Evolutionary conservation across 768 basidiomycete genomes (phyloP), one percentile per base, ranked within the genome.

Genomic region (Termitomyces sp.): DNA sequence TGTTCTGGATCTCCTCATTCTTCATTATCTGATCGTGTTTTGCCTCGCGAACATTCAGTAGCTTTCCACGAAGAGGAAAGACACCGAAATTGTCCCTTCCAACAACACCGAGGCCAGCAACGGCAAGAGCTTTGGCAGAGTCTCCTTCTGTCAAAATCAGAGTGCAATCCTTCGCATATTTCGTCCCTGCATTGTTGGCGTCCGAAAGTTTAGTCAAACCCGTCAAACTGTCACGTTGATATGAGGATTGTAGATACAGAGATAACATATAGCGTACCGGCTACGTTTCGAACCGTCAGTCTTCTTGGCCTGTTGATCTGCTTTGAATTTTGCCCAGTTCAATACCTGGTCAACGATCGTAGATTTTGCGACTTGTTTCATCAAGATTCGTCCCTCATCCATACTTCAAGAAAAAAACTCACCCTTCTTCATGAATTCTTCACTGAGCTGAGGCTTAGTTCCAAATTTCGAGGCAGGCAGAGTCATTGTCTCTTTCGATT

Each of bases 71-170:
- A 45, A 99, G 79, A 0, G 97, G 97, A 74, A 99, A 99, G 38
- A 99, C 97, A 42, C 97, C 97, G 60, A 93, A 99, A 68, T 94
- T 85, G 71, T 99, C 95, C 59, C 97, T 88, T 5, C 97, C 97
- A 56, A 98, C 94, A 29, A 98, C 95, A 55, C 86, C 84, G 34
- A 99, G 83, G 48, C 97, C 97, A 46, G 95, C 94, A 27, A 98
- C 87, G 10, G 97, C 97, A 38, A 99, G 80, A 6, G 95, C 87
- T 70, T 98, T 98, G 78, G 97, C 97, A 23, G 97, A 98, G 75
- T 98, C 96, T 79, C 97, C 97, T 82, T 99, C 97, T 0, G 97
- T 98, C 4, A 99, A 77, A 57, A 99, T 99, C 53, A 99, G 83
- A 1, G 97, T 98, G 65, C 97, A 98, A 44, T 87, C 79, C 46